Conservation (phyloP, 78 protist genomes). For the Dictyostelium discoideum region DNA sequence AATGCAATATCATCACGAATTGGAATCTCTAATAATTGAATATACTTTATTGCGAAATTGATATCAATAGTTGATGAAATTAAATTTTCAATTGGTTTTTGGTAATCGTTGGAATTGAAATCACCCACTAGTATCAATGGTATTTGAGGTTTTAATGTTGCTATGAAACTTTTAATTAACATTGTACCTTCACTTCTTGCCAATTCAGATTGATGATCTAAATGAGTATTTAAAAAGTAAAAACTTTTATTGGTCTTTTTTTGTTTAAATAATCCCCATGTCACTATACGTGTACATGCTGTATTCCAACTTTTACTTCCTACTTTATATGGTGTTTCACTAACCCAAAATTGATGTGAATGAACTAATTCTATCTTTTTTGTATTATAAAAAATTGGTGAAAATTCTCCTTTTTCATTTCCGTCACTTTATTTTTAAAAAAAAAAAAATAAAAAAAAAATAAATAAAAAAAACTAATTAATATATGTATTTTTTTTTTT, state of each 20-base stretch:
- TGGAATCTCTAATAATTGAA: constrained; percentile 2
- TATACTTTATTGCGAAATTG: not conserved
- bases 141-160: not conserved
- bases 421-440: constrained; percentile 38
- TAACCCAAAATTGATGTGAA: constrained; percentile 25
- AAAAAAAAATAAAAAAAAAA: no score
- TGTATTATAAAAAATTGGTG: constrained; percentile 48
- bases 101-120: constrained; percentile 1
- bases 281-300: constrained; percentile 10
- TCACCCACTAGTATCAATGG: constrained; percentile 30
- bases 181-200: constrained; percentile 40
- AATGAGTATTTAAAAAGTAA: constrained; percentile 43
- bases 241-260: not conserved
- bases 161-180: constrained; percentile 44
- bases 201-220: constrained; percentile 18
- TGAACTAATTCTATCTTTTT: not conserved
- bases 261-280: constrained; percentile 21
- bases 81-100: constrained; percentile 10
- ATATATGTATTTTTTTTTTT: no score
- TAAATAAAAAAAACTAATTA: no score
- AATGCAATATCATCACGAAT: not conserved
- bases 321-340: constrained; percentile 6
- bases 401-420: constrained; percentile 31
- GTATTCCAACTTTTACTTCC: constrained; percentile 35
- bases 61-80: not conserved